These are phyloP conservation scores for Ustilago crameri DNA, from an alignment of 1,284 basidiomycete genomes.

Conservation along the genomic window DNA sequence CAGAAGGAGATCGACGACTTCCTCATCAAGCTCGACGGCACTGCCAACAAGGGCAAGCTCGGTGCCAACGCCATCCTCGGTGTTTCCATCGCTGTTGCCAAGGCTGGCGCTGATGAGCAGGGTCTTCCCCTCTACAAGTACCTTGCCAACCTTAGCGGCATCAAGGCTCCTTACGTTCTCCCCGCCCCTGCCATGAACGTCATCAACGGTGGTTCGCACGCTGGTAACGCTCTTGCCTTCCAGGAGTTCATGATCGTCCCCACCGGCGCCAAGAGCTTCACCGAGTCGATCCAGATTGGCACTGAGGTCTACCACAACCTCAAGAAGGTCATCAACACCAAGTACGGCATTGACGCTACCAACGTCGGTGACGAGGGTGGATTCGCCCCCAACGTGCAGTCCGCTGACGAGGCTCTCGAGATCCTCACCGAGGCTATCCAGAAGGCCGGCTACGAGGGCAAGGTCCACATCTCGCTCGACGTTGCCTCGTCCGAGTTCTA, in stretches of 20 bases:
- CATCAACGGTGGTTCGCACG: constrained; percentile 99
- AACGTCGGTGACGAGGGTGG: constrained; percentile 99
- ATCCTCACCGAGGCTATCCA: constrained; percentile 94
- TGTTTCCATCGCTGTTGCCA: constrained; percentile 94
- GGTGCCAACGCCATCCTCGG: constrained; percentile 99
- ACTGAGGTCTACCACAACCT: constrained; percentile 98
- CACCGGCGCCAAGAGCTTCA: constrained; percentile 96
- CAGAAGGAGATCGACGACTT: constrained; percentile 98
- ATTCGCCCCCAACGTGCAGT: constrained; percentile 96
- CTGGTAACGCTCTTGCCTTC: constrained; percentile 91
- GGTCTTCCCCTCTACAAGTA: constrained; percentile 95
- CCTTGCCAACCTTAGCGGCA: constrained; percentile 92
- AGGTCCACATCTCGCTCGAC: constrained; percentile 98
- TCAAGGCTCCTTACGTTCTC: constrained; percentile 82
- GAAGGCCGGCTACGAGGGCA: constrained; percentile 97
- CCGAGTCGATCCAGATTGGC: constrained; percentile 98
- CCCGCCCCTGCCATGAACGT: constrained; percentile 90
- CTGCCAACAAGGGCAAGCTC: constrained; percentile 98
- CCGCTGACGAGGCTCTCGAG: constrained; percentile 97
- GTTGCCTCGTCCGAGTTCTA: constrained; percentile 99
- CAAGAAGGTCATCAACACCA: constrained; percentile 99
- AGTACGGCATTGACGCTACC: constrained; percentile 99
- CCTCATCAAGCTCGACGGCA: constrained; percentile 97
- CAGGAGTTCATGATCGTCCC: constrained; percentile 98
- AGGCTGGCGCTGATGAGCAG: constrained; percentile 80